Base-by-base conservation (phyloP, 495 filamentous ascomycete genomes). In the Talaromyces ruber region DNA sequence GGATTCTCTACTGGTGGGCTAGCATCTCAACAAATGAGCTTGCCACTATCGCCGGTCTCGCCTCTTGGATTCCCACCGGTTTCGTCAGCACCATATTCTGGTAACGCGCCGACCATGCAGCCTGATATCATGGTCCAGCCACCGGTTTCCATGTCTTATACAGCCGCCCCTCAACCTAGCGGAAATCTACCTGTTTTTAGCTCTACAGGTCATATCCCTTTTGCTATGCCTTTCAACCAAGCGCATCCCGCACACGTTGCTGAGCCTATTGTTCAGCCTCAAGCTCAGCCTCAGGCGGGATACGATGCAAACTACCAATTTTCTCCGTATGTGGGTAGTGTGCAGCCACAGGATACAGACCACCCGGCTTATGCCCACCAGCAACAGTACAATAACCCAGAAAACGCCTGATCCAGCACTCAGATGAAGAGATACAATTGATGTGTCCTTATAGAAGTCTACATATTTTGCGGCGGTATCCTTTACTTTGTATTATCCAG, bases 151-250 rank as follows among this genome's bases (percentile, higher is more conserved):
- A 34, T 63, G 24, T 72, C 78, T n/a, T 67, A 69, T 2, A 14
- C 34, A 39, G 34, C 4, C 3, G 16, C 34, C 9, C 34, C 34
- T 6, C 60, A 72, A 30, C 68, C 72, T 14, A 81, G 73, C 61
- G 64, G 73, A 29, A 77, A 77, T 11, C 66, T 86, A 8, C 83
- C 83, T 9, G 70, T 81, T 8, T 81, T 84, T 53, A 80, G 80
- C 37, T 73, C 81, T 0, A 82, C 68, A 28, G 76, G 76, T 4
- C 72, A 75, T 1, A 86, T 85, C 47, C 77, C 74, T 4, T 85
- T 86, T 69, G 74, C 73, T 22, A 28, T 51, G 25, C 26, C 39
- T 60, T 24, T 30, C 14, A 3, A 9, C 21, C 25, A 24, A 22
- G 26, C 4, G 8, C 5, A 34, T 57, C 28, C 28, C 4, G 6